phyloP scores from a whole-genome alignment of 495 filamentous ascomycete species.

The Aspergillus nidulans region DNA sequence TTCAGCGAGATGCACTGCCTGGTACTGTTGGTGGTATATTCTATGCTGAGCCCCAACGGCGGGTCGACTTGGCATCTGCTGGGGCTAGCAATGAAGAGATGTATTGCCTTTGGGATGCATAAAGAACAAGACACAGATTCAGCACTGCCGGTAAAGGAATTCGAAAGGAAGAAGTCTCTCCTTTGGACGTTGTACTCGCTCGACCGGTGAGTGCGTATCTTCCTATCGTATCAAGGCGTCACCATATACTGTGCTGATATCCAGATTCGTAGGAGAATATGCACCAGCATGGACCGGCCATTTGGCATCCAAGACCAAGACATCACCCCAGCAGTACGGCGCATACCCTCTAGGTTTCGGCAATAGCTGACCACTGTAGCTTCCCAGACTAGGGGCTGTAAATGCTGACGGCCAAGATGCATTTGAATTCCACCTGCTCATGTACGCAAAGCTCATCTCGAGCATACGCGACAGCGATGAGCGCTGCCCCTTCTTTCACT shows the following conservation, averaged over 20 bases:
- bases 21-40: slow-evolving; percentile 21
- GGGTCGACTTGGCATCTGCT: slow-evolving; percentile 28
- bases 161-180: slow-evolving; percentile 3
- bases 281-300: slow-evolving; percentile 22
- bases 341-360: neutral
- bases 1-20: slow-evolving; percentile 17
- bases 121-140: slow-evolving; percentile 12
- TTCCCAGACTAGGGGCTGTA: neutral
- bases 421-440: slow-evolving; percentile 12
- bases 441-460: slow-evolving; percentile 23
- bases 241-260: slow-evolving; percentile 6
- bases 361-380: neutral
- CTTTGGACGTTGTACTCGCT: slow-evolving; percentile 27
- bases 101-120: slow-evolving; percentile 22
- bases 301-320: slow-evolving; percentile 28
- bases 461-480: slow-evolving; percentile 10
- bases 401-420: neutral
- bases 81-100: slow-evolving; percentile 26
- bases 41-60: slow-evolving; percentile 18
- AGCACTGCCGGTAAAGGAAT: neutral
- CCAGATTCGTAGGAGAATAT: slow-evolving; percentile 16
- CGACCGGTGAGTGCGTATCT: slow-evolving; percentile 17
- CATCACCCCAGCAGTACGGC: slow-evolving; percentile 19
- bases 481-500: slow-evolving; percentile 15
- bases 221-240: too few relatives aligned